Base-by-base conservation (phyloP, 1,284 basidiomycete genomes). In the Dichomitus squalens region DNA sequence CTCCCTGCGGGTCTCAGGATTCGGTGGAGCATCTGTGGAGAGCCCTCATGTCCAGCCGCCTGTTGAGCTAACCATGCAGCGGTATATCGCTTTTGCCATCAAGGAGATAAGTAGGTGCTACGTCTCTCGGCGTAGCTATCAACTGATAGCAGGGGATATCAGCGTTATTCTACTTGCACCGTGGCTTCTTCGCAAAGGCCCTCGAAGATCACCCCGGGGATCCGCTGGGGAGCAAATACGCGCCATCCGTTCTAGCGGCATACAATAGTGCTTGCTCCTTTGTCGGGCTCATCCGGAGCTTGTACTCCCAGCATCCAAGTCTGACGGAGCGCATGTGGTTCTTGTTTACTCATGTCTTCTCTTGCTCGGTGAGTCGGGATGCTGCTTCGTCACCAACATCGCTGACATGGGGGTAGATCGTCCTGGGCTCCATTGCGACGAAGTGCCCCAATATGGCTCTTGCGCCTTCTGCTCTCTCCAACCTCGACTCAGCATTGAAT, bases 271-370 rank as follows among this genome's bases (percentile, higher is more conserved):
- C 86, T 11, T 86, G 84, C 53, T 79, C 84, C n/a, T 87, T 85
- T 65, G 82, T 88, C 39, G 84, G 82, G 16, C 72, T 87, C 59
- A 78, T 86, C 49, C 79, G 82, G 62, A 87, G 84, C 64, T 70
- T 87, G 48, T 84, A 82, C 70, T 84, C 84, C 55, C 85, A 86
- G 63, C 81, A 87, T 58, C 84, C 85, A 11, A 76, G 81, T 14
- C 72, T 88, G 53, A 84, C 85, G 7, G 85, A 87, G 67, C 78
- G 87, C 43, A 82, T 86, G 80, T 88, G 86, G 85, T 88, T 88
- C 70, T 72, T 87, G 51, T 87, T 87, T 64, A 86, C 85, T 4
- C 86, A 88, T 67, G 84, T 88, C 6, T 89, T 89, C 68, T 88
- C 87, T 7, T 88, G 86, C 66, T 79, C 86, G 33, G 87, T 88